A percentile compares a stretch with the other conserved stretches of the same genome.
These are phyloP conservation scores for Hanseniaspora uvarum DNA, from an alignment of 1,139 yeast species.

Conservation along the genomic window DNA sequence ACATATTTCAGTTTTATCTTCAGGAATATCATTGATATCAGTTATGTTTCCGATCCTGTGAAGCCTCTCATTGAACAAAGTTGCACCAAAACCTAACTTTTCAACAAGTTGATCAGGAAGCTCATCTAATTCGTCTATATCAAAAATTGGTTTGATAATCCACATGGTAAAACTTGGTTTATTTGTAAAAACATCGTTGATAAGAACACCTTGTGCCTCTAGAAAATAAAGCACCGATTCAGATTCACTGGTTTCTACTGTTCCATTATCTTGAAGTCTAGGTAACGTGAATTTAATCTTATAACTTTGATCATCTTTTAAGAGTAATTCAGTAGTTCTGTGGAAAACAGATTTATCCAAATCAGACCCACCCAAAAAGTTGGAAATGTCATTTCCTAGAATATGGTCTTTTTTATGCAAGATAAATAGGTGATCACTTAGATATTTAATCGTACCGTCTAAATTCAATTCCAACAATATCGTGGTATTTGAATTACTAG, in stretches of 20 bases:
- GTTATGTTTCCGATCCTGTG: slow-evolving; percentile 51
- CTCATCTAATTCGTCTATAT: slow-evolving; percentile 49
- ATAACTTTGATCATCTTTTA: slow-evolving; percentile 62
- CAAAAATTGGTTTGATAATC: slow-evolving; percentile 72
- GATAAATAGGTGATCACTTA: slow-evolving; percentile 51
- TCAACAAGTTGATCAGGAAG: slow-evolving; percentile 59
- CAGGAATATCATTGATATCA: slow-evolving; percentile 58
- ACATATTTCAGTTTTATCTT: slow-evolving; percentile 71
- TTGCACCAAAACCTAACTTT: slow-evolving; percentile 80
- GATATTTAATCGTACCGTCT: slow-evolving; percentile 64
- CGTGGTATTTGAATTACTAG: slow-evolving; percentile 64
- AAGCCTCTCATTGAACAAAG: slow-evolving; percentile 67
- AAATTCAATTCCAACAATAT: slow-evolving; percentile 76
- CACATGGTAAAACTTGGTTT: slow-evolving; percentile 79
- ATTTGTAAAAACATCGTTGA: slow-evolving; percentile 52
- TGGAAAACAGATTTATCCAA: slow-evolving; percentile 60
- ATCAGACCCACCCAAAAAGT: slow-evolving; percentile 55
- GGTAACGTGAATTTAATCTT: slow-evolving; percentile 54
- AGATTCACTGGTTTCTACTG: slow-evolving; percentile 28
- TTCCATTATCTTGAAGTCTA: slow-evolving; percentile 38
- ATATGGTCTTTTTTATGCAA: slow-evolving; percentile 55
- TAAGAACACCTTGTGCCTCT: slow-evolving; percentile 92
- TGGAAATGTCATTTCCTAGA: slow-evolving; percentile 49
- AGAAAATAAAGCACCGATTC: slow-evolving; percentile 37
- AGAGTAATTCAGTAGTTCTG: slow-evolving; percentile 63